Base-by-base conservation (phyloP, 2,329 filamentous ascomycete species). In the Neopestalotiopsis rosae region DNA sequence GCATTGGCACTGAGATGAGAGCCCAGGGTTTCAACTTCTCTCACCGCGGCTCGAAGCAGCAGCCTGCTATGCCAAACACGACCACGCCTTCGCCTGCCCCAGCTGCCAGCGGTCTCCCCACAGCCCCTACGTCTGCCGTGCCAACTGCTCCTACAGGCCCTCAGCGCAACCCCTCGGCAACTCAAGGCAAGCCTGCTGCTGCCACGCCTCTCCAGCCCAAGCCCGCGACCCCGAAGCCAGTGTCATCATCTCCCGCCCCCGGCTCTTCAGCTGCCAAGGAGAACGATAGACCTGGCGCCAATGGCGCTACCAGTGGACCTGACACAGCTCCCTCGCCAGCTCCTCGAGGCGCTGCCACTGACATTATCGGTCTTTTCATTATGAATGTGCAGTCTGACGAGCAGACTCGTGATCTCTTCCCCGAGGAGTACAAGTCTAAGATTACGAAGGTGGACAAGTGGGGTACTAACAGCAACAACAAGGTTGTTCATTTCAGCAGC, bases 11-110 rank as follows among this genome's bases (percentile, higher is more conserved):
- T 0, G 96, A 99, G 83, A 99, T 99, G 96, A 91, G 94, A 72
- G 96, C 96, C 28, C 96, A 99, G 78, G 96, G 96, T 57, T 99
- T 99, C 88, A 99, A 99, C 87, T 99, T 99, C 81, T 94, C 96
- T 30, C 96, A 99, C 81, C 92, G 96, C 75, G 94, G 93, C 72
- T 91, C 93, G 68, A 98, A 98, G 85, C 90, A 92, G 78, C 86
- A 86, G 72, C 79, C 82, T 34, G 82, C 80, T 20, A 74, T 78
- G 75, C 80, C 81, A 70, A 79, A 81, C 69, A 77, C 72, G 75
- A 78, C 24, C 45, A 67, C 77, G 28, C 77, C 76, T 12, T 80
- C 77, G 28, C 80, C 81, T 69, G 77, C 80, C 72, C 81, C 78
- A 67, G 78, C 73, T 24, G 75, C 72, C 71, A 73, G 78, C 72